phyloP scores from a whole-genome alignment of 805 yeast species.

The Candida maris region DNA sequence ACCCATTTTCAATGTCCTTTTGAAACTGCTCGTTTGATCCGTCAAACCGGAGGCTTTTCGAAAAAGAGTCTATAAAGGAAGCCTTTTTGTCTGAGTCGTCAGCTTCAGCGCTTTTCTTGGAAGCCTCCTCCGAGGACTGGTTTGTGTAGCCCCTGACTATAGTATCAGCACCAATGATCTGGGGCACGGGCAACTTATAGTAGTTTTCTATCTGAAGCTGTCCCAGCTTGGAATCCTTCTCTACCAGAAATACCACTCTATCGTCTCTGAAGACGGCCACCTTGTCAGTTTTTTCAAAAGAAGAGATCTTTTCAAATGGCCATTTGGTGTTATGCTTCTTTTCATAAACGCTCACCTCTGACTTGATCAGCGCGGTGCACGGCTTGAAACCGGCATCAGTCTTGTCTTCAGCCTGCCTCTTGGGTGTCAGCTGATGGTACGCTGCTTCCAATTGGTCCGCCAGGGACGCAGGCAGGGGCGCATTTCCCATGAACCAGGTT shows the following conservation, averaged over 20 bases:
- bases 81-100: background rate
- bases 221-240: conserved; percentile 25
- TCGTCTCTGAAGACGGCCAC: conserved; percentile 26
- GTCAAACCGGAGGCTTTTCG: conserved; percentile 10
- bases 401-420: conserved; percentile 1
- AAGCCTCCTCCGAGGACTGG: conserved; percentile 6
- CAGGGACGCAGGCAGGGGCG: conserved; percentile 49
- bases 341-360: conserved; percentile 28
- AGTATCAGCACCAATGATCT: conserved; percentile 44
- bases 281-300: conserved; percentile 25
- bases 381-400: conserved; percentile 6
- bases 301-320: conserved; percentile 25
- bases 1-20: conserved; percentile 49
- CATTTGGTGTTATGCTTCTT: conserved; percentile 27
- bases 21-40: conserved; percentile 35
- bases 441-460: conserved; percentile 59
- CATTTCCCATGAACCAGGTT: conserved; percentile 68
- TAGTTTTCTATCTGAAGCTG: conserved; percentile 27
- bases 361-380: conserved; percentile 12
- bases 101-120: conserved; percentile 1
- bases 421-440: conserved; percentile 35
- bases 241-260: conserved; percentile 23
- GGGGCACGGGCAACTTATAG: conserved; percentile 20
- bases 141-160: conserved; percentile 46
- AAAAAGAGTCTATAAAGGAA: conserved; percentile 6